Base-by-base conservation (phyloP, 1,284 basidiomycete species). In the Irpex sp. region DNA sequence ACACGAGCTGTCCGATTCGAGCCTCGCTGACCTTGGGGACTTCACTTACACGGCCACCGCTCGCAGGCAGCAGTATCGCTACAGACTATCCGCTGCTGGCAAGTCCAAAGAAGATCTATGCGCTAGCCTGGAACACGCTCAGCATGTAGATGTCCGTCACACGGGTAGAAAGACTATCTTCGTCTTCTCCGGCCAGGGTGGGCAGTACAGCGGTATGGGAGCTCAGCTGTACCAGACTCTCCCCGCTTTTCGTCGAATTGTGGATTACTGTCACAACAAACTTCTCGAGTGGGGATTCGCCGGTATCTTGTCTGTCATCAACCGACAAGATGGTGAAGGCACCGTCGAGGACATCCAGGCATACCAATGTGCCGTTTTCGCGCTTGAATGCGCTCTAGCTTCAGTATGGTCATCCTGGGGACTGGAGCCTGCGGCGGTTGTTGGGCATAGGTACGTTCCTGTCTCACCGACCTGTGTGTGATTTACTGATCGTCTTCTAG, bases 181-280 rank as follows among this genome's bases (percentile, higher is more conserved):
- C 65, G 83, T 89, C 5, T 90, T 89, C 72, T 87, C 89, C 15
- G 89, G 89, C 4, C 88, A 90, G 70, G 89, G 89, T 47, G 78
- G 81, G 39, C 87, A 89, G 65, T 86, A 87, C 71, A 65, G 77
- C n/a, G 82, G 84, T 3, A 89, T 90, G 88, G 88, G 87, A 1
- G 65, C 73, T 11, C 72, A 73, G 0, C 77, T 91, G 8, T 91
- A 90, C 64, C 68, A 68, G 51, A 77, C 76, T 0, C 78, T 76
- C 4, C 66, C 77, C 0, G 61, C 80, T 1, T 88, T 90, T 70
- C 78, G 72, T 58, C 63, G 67, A 5, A 73, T 77, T 57, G 79
- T 91, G 31, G 82, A 90, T 67, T 77, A 81, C 51, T 90, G 89
- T 67, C 77, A 90, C 61, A 64, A 64, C 0, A 79, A 81, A 46